phyloP scores from a whole-genome alignment of 441 rosid genomes.

The Erodium moschatum region DNA sequence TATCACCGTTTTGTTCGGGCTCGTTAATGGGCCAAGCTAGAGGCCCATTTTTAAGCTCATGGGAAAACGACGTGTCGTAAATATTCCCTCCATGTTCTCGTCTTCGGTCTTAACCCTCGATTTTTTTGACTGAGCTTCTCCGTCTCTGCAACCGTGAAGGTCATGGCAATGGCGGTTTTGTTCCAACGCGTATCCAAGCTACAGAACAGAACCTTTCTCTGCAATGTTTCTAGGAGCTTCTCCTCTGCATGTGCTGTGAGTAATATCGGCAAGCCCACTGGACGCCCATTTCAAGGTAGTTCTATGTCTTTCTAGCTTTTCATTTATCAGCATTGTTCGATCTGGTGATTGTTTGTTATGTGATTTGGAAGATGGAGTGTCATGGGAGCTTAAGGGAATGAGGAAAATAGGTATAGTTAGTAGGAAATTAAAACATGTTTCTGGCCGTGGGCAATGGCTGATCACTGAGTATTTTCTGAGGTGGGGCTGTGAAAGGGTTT shows the following conservation, averaged over 20 bases:
- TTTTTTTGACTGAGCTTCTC: conserved; percentile 9
- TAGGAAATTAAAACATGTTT: neutral
- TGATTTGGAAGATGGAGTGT: neutral
- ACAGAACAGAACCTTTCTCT: conserved; percentile 21
- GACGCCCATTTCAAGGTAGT: conserved; percentile 38
- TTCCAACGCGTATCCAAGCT: conserved; percentile 28
- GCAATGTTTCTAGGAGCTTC: conserved; percentile 24
- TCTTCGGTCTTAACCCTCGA: neutral
- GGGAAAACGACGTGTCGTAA: neutral
- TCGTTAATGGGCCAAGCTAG: neutral
- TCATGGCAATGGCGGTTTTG: conserved; percentile 29
- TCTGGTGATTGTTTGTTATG: neutral
- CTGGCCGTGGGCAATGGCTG: neutral
- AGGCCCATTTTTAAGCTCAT: neutral
- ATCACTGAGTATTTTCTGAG: neutral
- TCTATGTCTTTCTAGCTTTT: neutral
- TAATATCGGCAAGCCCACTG: conserved; percentile 18
- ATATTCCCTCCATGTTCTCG: neutral
- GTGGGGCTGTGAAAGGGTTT: neutral
- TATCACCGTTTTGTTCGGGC: too few species aligned
- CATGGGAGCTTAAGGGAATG: neutral
- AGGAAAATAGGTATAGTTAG: neutral
- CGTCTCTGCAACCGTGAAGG: conserved; percentile 14
- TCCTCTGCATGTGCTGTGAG: conserved; percentile 25
- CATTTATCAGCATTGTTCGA: neutral